Evolutionary conservation across 306 rosid genomes (phyloP), one percentile per base, ranked within the genome.

Genomic region (Corylus americana): DNA sequence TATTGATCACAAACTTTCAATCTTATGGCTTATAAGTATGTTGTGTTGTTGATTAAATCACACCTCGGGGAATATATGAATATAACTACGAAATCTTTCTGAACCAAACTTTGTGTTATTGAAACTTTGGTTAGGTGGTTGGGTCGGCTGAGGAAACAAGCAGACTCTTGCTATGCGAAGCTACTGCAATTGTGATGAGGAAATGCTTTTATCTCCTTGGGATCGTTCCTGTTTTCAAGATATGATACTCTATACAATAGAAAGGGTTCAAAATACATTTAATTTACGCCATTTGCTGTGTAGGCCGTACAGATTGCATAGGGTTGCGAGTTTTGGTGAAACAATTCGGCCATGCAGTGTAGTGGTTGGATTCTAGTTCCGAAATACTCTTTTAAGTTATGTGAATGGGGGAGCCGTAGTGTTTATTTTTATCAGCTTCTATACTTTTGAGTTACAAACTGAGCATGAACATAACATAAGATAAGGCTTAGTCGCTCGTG

Each of bases 121-220:
- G 53, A 50, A 72, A 49, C 57, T 45, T 55, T 75, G 78, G 25
- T 50, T 84, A 96, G 99, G 99, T 95, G 47, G 89, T 90, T 29
- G 97, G 99, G 17, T 85, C 93, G 1, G 74, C 97, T 0, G 93
- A 90, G 70, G 98, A 96, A 85, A 88, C 94, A 3, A 91, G 99
- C 66, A 77, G 99, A 85, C 99, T 96, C 58, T 85, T 96, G 89
- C 89, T 92, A 44, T 95, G 98, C 72, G 99, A 95, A 86, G 99
- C 98, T 75, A 92, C 99, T 0, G 97, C 91, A 76, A 79, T 64
- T 25, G 98, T 95, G 85, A 95, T 93, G 96, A 88, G 98, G 72
- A 90, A 92, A 78, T 92, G 98, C 85, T 95, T 92, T 78, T 13
- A 91, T 81, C 94, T 95, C 55, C 96, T 93, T 1, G 99, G 99